Conservation (phyloP, 148 eudicot species). For the Silene latifolia region DNA sequence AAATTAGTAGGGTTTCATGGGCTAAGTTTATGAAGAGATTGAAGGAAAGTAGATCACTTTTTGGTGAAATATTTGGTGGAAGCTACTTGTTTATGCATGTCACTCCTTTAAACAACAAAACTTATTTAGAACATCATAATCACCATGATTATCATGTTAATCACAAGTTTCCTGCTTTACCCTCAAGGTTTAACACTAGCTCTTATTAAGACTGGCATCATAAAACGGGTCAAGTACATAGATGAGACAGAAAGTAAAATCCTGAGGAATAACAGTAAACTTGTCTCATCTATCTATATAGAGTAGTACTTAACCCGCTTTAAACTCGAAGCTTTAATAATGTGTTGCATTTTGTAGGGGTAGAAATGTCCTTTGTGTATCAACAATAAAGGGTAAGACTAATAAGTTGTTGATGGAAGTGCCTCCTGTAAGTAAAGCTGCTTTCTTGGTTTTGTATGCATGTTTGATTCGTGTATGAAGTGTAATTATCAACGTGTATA, state of each 20-base stretch:
- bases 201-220: no score
- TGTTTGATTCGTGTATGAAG: background rate
- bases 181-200: background rate
- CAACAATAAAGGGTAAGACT: no score
- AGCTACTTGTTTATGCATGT: conserved; percentile 81
- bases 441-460: background rate
- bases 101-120: conserved; percentile 40
- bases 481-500: background rate
- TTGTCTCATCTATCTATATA: no score
- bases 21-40: conserved; percentile 54
- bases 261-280: no score
- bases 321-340: no score
- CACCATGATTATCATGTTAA: background rate
- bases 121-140: background rate
- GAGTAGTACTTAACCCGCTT: no score
- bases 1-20: conserved; percentile 34
- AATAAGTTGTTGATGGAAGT: no score
- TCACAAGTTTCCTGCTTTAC: conserved; percentile 3
- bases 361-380: no score
- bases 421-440: no score
- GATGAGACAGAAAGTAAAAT: no score
- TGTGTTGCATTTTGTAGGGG: no score
- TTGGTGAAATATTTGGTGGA: conserved; percentile 83
- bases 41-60: conserved; percentile 62
- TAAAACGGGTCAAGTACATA: no score